Base-by-base conservation (phyloP, 2,329 filamentous ascomycete genomes). In the Arthrobotrys iridis region DNA sequence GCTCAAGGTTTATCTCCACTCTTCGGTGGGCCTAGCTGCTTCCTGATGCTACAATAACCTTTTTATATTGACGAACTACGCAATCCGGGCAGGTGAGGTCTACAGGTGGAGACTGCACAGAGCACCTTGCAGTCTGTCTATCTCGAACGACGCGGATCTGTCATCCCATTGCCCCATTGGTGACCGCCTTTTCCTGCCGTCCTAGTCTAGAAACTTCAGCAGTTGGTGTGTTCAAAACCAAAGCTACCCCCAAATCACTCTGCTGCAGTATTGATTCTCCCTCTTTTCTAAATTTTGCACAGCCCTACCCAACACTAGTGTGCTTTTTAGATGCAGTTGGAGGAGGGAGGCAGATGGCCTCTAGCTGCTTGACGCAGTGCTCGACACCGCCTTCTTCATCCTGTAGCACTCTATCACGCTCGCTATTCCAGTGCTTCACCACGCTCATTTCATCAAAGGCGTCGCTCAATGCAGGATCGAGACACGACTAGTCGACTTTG, bases 361-460 rank as follows among this genome's bases (percentile, higher is more conserved):
- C 63, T 75, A 48, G 60, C 55, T 68, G 63, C 63, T 75, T 75
- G 71, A 75, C 63, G 71, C 71, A 75, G 71, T 68, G 57, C 35
- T 63, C 63, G 63, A 68, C 63, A 75, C 63, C 48, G 57, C 63
- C 63, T 62, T 64, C 40, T 66, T 64, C 41, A 46, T 33, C 55
- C 55, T 68, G 71, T 75, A 68, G 71, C 71, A 68, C 52, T 75
- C 63, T 75, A 68, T 75, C 63, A 68, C 71, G 63, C 50, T 68
- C 63, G 58, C 58, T 64, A 68, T 59, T 48, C 18, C 4, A 46
- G 63, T 62, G 63, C 60, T 68, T 60, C 71, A 75, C 55, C 43
- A 68, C 71, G 40, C 48, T 75, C 71, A 52, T 75, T 75, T 63
- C 57, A 45, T 68, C 57, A 65, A 63, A 68, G 46, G 63, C 30